Evolutionary conservation across 2,329 filamentous ascomycete genomes (phyloP).

Genomic region (Coniochaeta ligniaria): DNA sequence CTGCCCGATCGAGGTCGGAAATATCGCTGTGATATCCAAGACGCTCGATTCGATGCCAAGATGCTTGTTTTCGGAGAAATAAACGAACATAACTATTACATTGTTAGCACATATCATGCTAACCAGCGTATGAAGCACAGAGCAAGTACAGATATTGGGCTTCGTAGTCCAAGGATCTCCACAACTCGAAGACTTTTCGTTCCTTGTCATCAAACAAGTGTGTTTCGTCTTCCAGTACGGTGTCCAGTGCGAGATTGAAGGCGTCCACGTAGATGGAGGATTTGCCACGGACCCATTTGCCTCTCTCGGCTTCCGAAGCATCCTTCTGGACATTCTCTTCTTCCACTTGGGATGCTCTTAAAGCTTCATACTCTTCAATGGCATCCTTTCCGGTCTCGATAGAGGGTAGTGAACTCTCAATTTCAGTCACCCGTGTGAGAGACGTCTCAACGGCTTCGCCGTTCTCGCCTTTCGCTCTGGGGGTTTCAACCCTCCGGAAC

Average conservation of each 20-base stretch:
- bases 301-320: slow-evolving; percentile 39
- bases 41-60: slow-evolving; percentile 78
- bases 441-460: not conserved
- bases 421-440: slow-evolving; percentile 40
- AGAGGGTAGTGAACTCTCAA: slow-evolving; percentile 65
- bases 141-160: slow-evolving; percentile 74
- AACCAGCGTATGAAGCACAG: not conserved
- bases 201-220: slow-evolving; percentile 83
- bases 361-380: slow-evolving; percentile 72
- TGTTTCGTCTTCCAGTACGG: slow-evolving; percentile 79
- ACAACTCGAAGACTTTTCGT: slow-evolving; percentile 66
- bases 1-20: slow-evolving; percentile 60
- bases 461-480: not conserved
- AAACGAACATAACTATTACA: slow-evolving; percentile 72
- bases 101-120: not conserved
- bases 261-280: slow-evolving; percentile 96
- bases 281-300: slow-evolving; percentile 65
- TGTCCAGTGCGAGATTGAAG: slow-evolving; percentile 87
- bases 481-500: not conserved
- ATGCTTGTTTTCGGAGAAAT: slow-evolving; percentile 84
- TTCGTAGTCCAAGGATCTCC: slow-evolving; percentile 71
- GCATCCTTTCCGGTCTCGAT: slow-evolving; percentile 62
- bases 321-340: slow-evolving; percentile 28
- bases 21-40: slow-evolving; percentile 81
- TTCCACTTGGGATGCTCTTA: slow-evolving; percentile 49